Evolutionary conservation across 2,329 filamentous ascomycete species (phyloP).

Genomic region (Tolypocladium paradoxum): DNA sequence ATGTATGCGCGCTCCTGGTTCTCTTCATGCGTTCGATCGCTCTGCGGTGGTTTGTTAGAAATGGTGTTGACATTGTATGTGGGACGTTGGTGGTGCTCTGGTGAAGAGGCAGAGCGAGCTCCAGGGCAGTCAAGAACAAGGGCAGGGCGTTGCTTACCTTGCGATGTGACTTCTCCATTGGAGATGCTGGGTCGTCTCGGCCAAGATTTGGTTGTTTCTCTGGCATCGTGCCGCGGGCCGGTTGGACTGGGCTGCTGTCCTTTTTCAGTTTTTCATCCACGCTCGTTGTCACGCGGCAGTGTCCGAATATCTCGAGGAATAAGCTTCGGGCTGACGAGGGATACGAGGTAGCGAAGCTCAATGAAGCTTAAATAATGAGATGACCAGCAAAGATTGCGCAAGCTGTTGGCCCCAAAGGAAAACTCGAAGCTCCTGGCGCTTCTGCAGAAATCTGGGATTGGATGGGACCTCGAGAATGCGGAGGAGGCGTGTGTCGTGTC

Average conservation of each 20-base stretch:
- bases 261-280: too few species aligned
- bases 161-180: conserved; percentile 1
- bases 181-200: background rate
- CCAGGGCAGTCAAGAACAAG: too few species aligned
- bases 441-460: too few species aligned
- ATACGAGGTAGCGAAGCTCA: background rate
- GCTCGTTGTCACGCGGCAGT: too few species aligned
- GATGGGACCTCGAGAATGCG: background rate
- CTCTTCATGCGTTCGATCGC: conserved; percentile 67
- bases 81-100: too few species aligned
- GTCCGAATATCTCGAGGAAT: too few species aligned
- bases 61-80: too few species aligned
- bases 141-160: background rate
- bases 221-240: background rate
- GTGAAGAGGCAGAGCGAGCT: background rate
- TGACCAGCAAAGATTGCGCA: background rate
- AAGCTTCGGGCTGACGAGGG: background rate
- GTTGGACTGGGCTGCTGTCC: background rate
- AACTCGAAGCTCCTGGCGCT: background rate
- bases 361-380: background rate
- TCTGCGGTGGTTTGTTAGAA: conserved; percentile 29
- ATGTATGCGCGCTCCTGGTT: conserved; percentile 87
- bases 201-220: background rate
- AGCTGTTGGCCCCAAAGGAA: background rate
- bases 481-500: background rate